These are phyloP conservation scores for Apophysomyces variabilis DNA, from an alignment of 371 early-diverging fungal genomes.

Conservation along the genomic window DNA sequence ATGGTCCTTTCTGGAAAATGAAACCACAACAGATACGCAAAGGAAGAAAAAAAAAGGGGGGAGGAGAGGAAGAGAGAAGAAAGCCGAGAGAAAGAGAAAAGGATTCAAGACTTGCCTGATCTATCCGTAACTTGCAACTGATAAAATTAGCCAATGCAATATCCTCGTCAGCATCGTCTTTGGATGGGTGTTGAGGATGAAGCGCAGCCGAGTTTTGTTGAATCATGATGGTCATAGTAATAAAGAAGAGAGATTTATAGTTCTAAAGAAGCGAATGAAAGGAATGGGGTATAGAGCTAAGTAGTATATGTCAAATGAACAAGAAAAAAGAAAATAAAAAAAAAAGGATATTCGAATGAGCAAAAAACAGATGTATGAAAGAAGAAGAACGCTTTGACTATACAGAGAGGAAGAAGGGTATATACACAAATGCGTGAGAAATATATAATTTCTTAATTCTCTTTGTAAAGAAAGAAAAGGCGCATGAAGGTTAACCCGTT, in stretches of 20 bases:
- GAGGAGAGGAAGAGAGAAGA: slow-evolving; percentile 13
- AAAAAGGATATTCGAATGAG: slow-evolving; percentile 20
- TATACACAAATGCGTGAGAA: not conserved
- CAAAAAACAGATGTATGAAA: not conserved
- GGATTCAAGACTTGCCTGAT: slow-evolving; percentile 21
- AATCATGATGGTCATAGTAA: slow-evolving; percentile 18
- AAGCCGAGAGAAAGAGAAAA: slow-evolving; percentile 9
- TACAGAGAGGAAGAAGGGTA: not conserved
- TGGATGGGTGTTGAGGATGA: not conserved
- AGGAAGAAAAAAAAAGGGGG: not conserved
- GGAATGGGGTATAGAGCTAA: not conserved
- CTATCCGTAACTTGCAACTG: slow-evolving; percentile 26
- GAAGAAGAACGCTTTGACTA: not conserved
- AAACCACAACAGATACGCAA: slow-evolving; percentile 1
- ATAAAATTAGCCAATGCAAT: slow-evolving; percentile 28
- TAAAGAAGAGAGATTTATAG: slow-evolving; percentile 3
- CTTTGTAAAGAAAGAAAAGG: no score
- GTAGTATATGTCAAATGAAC: not conserved
- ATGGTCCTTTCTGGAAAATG: slow-evolving; percentile 6
- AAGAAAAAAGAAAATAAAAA: not conserved
- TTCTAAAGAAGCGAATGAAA: slow-evolving; percentile 6
- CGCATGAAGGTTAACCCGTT: not conserved
- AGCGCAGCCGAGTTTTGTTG: not conserved
- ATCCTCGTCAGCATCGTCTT: slow-evolving; percentile 23
- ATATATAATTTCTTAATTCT: no score